Evolutionary conservation across 2,329 filamentous ascomycete genomes (phyloP).

Genomic region (Xylariaceae sp.): DNA sequence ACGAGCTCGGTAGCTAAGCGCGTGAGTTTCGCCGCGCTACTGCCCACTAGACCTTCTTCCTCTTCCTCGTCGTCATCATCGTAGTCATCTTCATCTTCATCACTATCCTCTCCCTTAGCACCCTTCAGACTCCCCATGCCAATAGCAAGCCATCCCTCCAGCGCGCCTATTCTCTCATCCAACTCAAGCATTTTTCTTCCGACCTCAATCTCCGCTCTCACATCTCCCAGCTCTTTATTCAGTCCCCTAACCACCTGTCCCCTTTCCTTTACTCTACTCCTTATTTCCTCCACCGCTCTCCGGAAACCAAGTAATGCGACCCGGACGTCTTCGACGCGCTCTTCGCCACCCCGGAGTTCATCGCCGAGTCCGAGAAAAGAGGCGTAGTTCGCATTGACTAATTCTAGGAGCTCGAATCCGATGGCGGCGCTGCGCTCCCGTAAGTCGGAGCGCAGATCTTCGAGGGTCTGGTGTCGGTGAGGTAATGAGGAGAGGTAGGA

Average conservation of each 20-base stretch:
- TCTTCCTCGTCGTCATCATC: conserved; percentile 34
- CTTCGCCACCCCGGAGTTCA: conserved; percentile 81
- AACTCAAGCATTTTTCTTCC: conserved; percentile 64
- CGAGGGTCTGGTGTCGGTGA: conserved; percentile 90
- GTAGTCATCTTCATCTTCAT: conserved; percentile 38
- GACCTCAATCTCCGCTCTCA: conserved; percentile 59
- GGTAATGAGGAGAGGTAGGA: conserved; percentile 75
- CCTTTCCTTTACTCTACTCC: conserved; percentile 59
- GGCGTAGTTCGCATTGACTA: conserved; percentile 93
- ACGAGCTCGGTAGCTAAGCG: conserved; percentile 45
- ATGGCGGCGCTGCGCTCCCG: conserved; percentile 75
- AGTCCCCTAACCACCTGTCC: conserved; percentile 59
- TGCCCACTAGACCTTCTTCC: conserved; percentile 38
- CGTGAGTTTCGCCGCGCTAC: conserved; percentile 44
- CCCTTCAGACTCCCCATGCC: too few species aligned
- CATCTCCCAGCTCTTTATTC: conserved; percentile 61
- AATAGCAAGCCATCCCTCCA: conserved; percentile 63
- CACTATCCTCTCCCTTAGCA: conserved; percentile 29
- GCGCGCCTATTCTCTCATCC: conserved; percentile 55
- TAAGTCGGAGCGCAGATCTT: conserved; percentile 84
- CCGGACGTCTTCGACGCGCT: conserved; percentile 83
- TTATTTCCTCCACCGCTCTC: conserved; percentile 74
- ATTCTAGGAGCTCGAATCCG: conserved; percentile 81
- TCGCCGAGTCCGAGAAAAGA: conserved; percentile 82
- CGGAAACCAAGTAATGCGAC: conserved; percentile 83